Conservation (phyloP, 1,139 yeast species). For the Lodderomyces beijingensis region DNA sequence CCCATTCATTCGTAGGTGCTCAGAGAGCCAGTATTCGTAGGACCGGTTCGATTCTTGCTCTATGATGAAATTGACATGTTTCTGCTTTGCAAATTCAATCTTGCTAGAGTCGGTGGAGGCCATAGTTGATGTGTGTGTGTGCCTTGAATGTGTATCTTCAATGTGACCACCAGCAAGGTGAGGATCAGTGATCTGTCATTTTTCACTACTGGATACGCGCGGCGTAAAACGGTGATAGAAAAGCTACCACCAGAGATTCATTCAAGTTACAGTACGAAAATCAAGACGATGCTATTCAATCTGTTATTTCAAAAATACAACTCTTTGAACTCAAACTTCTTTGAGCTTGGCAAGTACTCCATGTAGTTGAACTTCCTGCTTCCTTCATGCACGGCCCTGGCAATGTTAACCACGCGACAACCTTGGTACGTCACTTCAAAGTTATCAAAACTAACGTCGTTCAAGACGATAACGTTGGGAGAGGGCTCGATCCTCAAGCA, state of each 20-base stretch:
- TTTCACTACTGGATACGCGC: too few species aligned
- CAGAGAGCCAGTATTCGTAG: slow-evolving; percentile 84
- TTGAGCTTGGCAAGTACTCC: slow-evolving; percentile 63
- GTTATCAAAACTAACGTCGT: slow-evolving; percentile 66
- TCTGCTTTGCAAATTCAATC: slow-evolving; percentile 14
- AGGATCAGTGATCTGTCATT: too few species aligned
- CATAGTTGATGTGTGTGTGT: too few species aligned
- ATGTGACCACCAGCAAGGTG: too few species aligned
- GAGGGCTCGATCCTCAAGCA: slow-evolving; percentile 69
- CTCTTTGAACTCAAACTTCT: slow-evolving; percentile 47
- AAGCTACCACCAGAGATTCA: too few species aligned
- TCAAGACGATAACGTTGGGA: slow-evolving; percentile 64
- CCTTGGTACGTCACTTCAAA: slow-evolving; percentile 80
- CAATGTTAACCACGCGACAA: slow-evolving; percentile 74
- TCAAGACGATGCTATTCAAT: background rate
- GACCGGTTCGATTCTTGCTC: slow-evolving; percentile 37
- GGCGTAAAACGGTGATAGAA: too few species aligned
- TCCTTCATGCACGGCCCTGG: slow-evolving; percentile 44
- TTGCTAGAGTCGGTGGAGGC: background rate
- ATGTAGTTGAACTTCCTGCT: slow-evolving; percentile 56
- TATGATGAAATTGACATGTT: slow-evolving; percentile 34
- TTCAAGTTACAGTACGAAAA: background rate
- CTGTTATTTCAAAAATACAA: slow-evolving; percentile 29
- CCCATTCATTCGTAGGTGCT: slow-evolving; percentile 87
- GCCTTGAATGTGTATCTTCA: too few species aligned